Base-by-base conservation (phyloP, 495 filamentous ascomycete genomes). In the Podospora bellae-mahoneyi region DNA sequence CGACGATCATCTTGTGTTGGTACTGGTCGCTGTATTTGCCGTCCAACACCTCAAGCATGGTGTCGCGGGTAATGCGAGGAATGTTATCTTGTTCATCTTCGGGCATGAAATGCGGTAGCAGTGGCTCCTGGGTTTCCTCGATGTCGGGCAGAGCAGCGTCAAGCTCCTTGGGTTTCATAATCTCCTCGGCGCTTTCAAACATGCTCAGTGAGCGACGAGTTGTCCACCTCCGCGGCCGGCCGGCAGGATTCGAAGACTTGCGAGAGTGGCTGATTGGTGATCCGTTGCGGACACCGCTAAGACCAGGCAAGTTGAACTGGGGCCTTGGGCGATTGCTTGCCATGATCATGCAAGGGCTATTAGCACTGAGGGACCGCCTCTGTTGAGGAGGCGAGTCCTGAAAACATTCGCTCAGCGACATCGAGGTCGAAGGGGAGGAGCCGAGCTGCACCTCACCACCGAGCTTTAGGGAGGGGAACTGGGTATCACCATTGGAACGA, bases 131-230 rank as follows among this genome's bases (percentile, higher is more conserved):
- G 32, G 84, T 73, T 67, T 84, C 79, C 68, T 90, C 89, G 28
- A 93, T 79, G 76, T 96, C 92, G 84, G 89, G 90, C 59, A 94
- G 88, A 23, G 91, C 87, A 72, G 81, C 78, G 56, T 84, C 84
- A 66, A 89, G 85, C 73, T 89, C 78, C 71, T 86, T 86, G 26
- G 82, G 80, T 76, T 90, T 89, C 77, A 96, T 90, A 23, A 97
- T 84, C 74, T 98, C 95, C 65, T 86, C 91, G 0, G 94, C 90
- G 74, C 90, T 87, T 77, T 98, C 95, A 79, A 94, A 98, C 95
- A 99, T 98, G 82, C 94, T 97, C 74, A 97, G 83, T 55, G 94
- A 97, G 63, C 95, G 87, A 32, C 95, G 88, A 10, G 9, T 13
- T 70, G 92, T 94, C 68, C 92, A 91, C 76, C 96, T 97, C 69